phyloP scores from a whole-genome alignment of 768 basidiomycete genomes.

The Pleurotus salmoneostramineus region DNA sequence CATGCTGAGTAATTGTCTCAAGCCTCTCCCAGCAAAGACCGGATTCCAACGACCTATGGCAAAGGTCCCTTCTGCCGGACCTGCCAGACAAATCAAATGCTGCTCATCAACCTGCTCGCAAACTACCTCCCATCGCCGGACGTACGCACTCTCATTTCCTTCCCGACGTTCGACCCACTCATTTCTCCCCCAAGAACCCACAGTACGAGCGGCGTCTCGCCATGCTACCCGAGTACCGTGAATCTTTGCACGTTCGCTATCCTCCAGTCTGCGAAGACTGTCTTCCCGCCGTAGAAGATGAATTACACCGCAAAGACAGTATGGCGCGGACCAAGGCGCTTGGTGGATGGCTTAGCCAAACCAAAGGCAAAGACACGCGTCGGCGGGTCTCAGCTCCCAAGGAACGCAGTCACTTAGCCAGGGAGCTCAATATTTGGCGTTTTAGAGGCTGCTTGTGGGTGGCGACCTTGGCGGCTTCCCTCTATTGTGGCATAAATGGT shows the following conservation, averaged over 20 bases:
- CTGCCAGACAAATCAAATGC: constrained; percentile 91
- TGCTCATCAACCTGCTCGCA: constrained; percentile 81
- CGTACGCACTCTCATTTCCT: constrained; percentile 38
- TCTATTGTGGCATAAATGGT: constrained; percentile 47
- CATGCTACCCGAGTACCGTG: constrained; percentile 66
- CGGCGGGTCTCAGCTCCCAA: constrained; percentile 39
- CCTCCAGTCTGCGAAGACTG: constrained; percentile 83
- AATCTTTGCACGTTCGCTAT: constrained; percentile 76
- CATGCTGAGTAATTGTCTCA: background rate
- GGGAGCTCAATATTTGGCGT: constrained; percentile 63
- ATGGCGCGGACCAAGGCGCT: constrained; percentile 81
- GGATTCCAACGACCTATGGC: constrained; percentile 58
- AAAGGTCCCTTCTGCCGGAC: constrained; percentile 76
- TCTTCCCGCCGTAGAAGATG: constrained; percentile 75
- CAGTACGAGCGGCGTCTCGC: constrained; percentile 63
- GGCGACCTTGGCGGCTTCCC: constrained; percentile 35
- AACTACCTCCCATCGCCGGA: constrained; percentile 82
- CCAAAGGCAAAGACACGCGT: constrained; percentile 59
- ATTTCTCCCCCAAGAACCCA: constrained; percentile 41
- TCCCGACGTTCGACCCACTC: background rate
- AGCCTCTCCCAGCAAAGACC: constrained; percentile 71
- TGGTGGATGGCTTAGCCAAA: constrained; percentile 64
- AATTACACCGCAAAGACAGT: constrained; percentile 71
- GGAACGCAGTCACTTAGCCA: constrained; percentile 38
- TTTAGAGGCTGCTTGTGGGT: constrained; percentile 68